phyloP scores from a whole-genome alignment of 1,284 basidiomycete species.

The Cryptococcus deneoformans region DNA sequence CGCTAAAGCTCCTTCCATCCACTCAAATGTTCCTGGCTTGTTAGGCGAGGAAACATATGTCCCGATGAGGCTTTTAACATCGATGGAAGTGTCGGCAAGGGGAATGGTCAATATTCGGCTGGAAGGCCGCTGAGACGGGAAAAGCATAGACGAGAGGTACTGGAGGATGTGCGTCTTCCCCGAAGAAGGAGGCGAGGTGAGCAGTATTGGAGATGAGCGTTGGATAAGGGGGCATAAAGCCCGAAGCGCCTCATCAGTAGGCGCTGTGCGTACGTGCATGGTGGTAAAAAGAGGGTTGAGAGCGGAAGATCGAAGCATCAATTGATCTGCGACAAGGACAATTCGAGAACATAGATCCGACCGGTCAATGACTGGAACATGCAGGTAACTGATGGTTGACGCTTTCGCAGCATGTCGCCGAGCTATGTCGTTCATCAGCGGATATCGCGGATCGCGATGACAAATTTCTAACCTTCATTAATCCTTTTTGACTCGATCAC shows the following conservation, averaged over 20 bases:
- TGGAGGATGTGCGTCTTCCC: conserved; percentile 84
- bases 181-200: conserved; percentile 84
- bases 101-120: conserved; percentile 71
- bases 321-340: conserved; percentile 18
- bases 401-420: background rate
- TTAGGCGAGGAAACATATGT: conserved; percentile 88
- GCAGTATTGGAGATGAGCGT: conserved; percentile 70
- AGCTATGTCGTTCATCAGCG: conserved; percentile 4
- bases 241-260: conserved; percentile 61
- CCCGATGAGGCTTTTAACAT: conserved; percentile 89
- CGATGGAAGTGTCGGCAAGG: conserved; percentile 90
- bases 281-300: conserved; percentile 49
- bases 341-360: conserved; percentile 55
- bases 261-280: conserved; percentile 64
- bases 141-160: conserved; percentile 66
- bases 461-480: conserved; percentile 56
- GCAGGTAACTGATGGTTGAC: background rate
- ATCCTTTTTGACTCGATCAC: conserved; percentile 64
- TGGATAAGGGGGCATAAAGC: conserved; percentile 65
- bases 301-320: conserved; percentile 51
- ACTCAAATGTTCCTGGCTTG: conserved; percentile 87
- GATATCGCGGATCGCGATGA: background rate
- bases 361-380: conserved; percentile 3
- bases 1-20: conserved; percentile 92
- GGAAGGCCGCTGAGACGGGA: conserved; percentile 54